Conservation (phyloP, 1,284 basidiomycete genomes). For the Takashimella koratensis region DNA sequence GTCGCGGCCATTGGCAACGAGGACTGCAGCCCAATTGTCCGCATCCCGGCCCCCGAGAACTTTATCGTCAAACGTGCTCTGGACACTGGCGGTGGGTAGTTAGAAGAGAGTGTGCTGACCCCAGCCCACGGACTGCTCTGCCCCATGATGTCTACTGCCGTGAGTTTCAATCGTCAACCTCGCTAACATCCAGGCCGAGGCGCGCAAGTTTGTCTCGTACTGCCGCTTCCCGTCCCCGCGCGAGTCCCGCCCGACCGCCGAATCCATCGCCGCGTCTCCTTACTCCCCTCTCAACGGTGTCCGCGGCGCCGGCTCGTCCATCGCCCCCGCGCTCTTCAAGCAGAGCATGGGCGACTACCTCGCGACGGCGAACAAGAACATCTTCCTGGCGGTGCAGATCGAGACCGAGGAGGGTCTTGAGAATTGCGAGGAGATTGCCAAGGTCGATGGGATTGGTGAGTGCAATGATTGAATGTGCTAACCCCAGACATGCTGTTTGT, state of each 20-base stretch:
- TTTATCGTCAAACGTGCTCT: conserved; percentile 41
- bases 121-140: conserved; percentile 35
- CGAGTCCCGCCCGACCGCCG: conserved; percentile 16
- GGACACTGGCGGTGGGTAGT: conserved; percentile 32
- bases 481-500: conserved; percentile 30
- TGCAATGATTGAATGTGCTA: background rate
- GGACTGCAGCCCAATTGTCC: conserved; percentile 36
- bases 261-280: conserved; percentile 20
- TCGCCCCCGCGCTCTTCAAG: conserved; percentile 35
- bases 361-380: conserved; percentile 29
- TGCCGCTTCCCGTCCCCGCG: conserved; percentile 22
- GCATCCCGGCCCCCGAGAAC: conserved; percentile 35
- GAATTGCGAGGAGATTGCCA: conserved; percentile 42
- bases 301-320: conserved; percentile 36
- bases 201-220: conserved; percentile 21
- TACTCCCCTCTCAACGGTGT: conserved; percentile 32
- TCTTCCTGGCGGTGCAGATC: conserved; percentile 40
- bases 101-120: background rate
- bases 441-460: conserved; percentile 29
- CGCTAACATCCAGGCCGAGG: conserved; percentile 12
- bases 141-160: conserved; percentile 37
- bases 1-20: conserved; percentile 19
- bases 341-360: conserved; percentile 35
- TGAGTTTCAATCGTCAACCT: background rate
- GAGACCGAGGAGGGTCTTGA: conserved; percentile 35